Percentiles rank a stretch among this genome's conserved stretches.
phyloP scores from a whole-genome alignment of 306 rosid species.

The Prunus salicina region DNA sequence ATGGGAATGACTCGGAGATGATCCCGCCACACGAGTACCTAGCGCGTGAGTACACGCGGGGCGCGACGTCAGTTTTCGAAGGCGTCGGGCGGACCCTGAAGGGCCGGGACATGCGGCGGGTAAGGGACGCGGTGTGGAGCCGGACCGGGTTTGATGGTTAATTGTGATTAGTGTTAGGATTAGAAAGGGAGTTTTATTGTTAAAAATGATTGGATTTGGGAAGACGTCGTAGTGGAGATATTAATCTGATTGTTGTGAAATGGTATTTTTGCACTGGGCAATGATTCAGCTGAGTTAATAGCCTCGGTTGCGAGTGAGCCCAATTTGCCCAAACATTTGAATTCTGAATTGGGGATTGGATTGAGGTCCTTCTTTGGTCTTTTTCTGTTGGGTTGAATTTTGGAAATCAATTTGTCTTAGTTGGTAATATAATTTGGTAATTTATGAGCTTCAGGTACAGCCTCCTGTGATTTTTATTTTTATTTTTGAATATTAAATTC shows the following conservation, averaged over 20 bases:
- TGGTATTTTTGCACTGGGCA: constrained; percentile 4
- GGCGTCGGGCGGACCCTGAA: constrained; percentile 94
- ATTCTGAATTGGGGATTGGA: neutral
- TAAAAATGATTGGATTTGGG: neutral
- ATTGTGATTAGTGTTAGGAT: neutral
- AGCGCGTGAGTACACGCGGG: constrained; percentile 67
- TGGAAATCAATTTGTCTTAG: constrained; percentile 12
- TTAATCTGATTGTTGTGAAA: neutral
- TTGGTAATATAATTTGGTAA: neutral
- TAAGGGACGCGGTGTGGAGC: constrained; percentile 94
- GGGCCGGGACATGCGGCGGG: constrained; percentile 94
- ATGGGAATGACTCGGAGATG: constrained; percentile 59
- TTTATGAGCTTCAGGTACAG: too few species aligned
- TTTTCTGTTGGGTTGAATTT: constrained; percentile 6
- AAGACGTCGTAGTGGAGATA: neutral
- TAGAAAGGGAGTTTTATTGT: neutral
- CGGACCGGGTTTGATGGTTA: constrained; percentile 93
- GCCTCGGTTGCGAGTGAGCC: constrained; percentile 38
- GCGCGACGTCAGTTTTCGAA: constrained; percentile 84
- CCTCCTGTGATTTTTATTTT: too few species aligned
- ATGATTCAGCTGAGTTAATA: neutral
- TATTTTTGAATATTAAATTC: too few species aligned
- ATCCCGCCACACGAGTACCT: constrained; percentile 94
- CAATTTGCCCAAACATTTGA: constrained; percentile 36
- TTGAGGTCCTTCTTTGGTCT: neutral